A percentile compares a stretch with the other conserved stretches of the same genome.
These are phyloP conservation scores for Neobulgaria alba DNA, from an alignment of 2,329 filamentous ascomycete genomes.

Conservation along the genomic window DNA sequence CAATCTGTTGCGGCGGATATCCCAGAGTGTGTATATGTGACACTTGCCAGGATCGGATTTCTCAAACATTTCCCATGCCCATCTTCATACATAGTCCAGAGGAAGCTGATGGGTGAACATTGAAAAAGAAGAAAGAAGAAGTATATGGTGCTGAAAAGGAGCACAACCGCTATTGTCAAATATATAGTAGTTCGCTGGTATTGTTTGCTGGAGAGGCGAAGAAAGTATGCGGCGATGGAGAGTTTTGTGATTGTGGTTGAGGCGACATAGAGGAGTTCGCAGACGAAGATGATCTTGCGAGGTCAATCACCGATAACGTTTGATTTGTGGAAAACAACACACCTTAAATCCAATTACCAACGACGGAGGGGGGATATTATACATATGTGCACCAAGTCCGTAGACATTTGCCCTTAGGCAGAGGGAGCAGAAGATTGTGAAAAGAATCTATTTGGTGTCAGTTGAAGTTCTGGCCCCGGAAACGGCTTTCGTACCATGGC, in stretches of 20 bases:
- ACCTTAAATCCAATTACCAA: conserved; percentile 22
- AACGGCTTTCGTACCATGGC: conserved; percentile 16
- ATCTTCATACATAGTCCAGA: conserved; percentile 30
- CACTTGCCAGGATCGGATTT: neutral
- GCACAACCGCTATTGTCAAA: conserved; percentile 15
- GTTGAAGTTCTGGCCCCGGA: neutral
- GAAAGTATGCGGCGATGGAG: conserved; percentile 24
- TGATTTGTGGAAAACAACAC: neutral
- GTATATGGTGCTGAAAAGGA: conserved; percentile 22
- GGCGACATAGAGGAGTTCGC: conserved; percentile 26
- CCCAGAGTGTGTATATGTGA: conserved; percentile 22
- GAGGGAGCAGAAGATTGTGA: conserved; percentile 22
- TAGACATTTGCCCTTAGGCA: conserved; percentile 16
- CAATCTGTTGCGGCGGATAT: conserved; percentile 25
- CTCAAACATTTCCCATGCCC: conserved; percentile 22
- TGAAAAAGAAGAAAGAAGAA: conserved; percentile 27
- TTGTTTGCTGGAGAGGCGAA: conserved; percentile 21
- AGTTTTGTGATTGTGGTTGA: conserved; percentile 25
- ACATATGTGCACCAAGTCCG: conserved; percentile 25
- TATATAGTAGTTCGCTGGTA: conserved; percentile 23
- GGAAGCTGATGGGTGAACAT: conserved; percentile 26
- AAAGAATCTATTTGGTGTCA: conserved; percentile 16
- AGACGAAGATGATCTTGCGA: conserved; percentile 23
- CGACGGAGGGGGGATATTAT: conserved; percentile 14
- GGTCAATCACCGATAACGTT: too few species aligned